Percentiles rank a stretch among this genome's conserved stretches.
Evolutionary conservation across 345 rosid species (phyloP).

Genomic region (Corymbia maculata): DNA sequence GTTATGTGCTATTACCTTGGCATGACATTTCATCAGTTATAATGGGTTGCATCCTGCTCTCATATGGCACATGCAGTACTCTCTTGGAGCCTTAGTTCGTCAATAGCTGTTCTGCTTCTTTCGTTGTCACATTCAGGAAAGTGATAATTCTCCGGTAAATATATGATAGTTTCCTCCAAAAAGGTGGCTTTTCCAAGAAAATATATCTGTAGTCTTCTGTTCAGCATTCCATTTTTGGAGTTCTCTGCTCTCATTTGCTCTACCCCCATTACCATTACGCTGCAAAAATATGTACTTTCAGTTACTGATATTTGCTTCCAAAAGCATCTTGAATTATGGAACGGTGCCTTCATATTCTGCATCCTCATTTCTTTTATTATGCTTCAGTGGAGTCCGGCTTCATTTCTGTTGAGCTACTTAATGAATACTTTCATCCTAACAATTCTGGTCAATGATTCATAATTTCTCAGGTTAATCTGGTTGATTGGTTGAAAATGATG

Average conservation of each 20-base stretch:
- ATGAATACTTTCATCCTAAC: neutral
- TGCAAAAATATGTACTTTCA: neutral
- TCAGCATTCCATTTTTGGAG: neutral
- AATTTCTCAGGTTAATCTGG: conserved; percentile 73
- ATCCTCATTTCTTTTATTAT: neutral
- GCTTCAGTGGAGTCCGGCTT: neutral
- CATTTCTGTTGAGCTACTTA: neutral
- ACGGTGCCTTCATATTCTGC: neutral
- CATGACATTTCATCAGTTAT: neutral
- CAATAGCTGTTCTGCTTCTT: neutral
- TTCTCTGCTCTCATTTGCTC: neutral
- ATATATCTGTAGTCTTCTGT: neutral
- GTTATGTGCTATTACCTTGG: neutral
- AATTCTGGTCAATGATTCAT: neutral
- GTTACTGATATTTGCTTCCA: neutral
- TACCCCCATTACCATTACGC: neutral
- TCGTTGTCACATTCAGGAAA: neutral
- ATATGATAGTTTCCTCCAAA: neutral
- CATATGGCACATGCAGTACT: neutral
- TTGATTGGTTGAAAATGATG: conserved; percentile 99
- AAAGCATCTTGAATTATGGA: neutral
- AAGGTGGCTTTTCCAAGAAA: neutral
- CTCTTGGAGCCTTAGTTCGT: neutral
- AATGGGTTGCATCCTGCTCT: neutral
- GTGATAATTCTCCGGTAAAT: neutral